A percentile compares a stretch with the other conserved stretches of the same genome.
These are phyloP conservation scores for Fraxinus angustifolia DNA, from an alignment of 305 asterid species.

Conservation along the genomic window DNA sequence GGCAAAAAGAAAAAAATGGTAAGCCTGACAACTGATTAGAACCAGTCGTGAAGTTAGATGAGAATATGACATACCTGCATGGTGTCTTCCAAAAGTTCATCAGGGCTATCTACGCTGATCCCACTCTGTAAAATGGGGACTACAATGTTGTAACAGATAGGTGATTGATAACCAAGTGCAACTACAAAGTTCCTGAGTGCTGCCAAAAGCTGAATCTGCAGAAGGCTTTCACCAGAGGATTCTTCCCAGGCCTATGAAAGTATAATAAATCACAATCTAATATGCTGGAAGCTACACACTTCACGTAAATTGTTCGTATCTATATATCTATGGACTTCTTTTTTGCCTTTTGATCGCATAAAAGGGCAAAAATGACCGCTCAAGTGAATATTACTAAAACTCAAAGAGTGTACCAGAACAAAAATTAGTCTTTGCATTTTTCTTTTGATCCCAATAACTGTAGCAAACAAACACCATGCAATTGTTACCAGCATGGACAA, in stretches of 20 bases:
- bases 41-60: background rate
- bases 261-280: conserved; percentile 12
- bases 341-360: background rate
- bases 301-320: conserved; percentile 9
- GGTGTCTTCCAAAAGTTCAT: conserved; percentile 94
- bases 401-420: background rate
- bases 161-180: conserved; percentile 87
- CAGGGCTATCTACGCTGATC: conserved; percentile 70
- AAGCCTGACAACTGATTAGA: conserved; percentile 16
- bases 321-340: background rate
- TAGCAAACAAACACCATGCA: background rate
- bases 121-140: conserved; percentile 75
- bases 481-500: background rate
- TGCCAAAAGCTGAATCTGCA: conserved; percentile 96
- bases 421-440: background rate
- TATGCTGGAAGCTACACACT: conserved; percentile 10
- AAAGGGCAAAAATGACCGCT: background rate
- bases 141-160: conserved; percentile 72
- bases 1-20: conserved; percentile 1
- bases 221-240: conserved; percentile 89
- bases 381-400: conserved; percentile 4
- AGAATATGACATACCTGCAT: conserved; percentile 61
- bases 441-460: background rate
- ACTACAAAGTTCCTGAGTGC: conserved; percentile 83
- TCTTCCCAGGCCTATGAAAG: conserved; percentile 86